Conservation (phyloP, 1,284 basidiomycete genomes). For the Ceratobasidium sp. region DNA sequence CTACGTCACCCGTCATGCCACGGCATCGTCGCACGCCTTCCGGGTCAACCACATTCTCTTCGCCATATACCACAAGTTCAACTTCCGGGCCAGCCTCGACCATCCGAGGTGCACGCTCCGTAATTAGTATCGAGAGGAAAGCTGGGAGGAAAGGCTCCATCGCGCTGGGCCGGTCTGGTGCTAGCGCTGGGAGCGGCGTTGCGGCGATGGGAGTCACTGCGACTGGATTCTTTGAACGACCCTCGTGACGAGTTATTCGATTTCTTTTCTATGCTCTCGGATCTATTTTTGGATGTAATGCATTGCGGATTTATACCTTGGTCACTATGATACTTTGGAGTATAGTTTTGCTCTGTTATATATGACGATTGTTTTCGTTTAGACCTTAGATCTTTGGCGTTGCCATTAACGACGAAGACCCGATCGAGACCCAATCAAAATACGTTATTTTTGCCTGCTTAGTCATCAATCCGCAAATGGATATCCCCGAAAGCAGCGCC, state of each 20-base stretch:
- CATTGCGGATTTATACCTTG: neutral
- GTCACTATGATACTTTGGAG: slow-evolving; percentile 35
- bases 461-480: too few relatives aligned
- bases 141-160: slow-evolving; percentile 68
- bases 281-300: slow-evolving; percentile 1
- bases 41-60: slow-evolving; percentile 40
- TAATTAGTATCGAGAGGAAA: slow-evolving; percentile 69
- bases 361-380: neutral
- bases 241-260: neutral
- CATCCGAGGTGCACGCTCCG: slow-evolving; percentile 64
- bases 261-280: neutral
- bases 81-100: slow-evolving; percentile 53
- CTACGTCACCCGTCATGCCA: slow-evolving; percentile 12
- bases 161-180: slow-evolving; percentile 64
- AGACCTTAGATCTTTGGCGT: too few relatives aligned
- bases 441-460: too few relatives aligned
- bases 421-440: too few relatives aligned
- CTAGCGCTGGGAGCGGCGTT: slow-evolving; percentile 72
- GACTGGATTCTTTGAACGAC: slow-evolving; percentile 71
- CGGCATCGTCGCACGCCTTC: slow-evolving; percentile 38
- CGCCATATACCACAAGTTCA: slow-evolving; percentile 57
- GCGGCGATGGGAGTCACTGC: slow-evolving; percentile 78
- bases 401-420: too few relatives aligned
- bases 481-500: too few relatives aligned
- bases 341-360: neutral